phyloP scores from a whole-genome alignment of 441 rosid species.

The Jatropha multifida region DNA sequence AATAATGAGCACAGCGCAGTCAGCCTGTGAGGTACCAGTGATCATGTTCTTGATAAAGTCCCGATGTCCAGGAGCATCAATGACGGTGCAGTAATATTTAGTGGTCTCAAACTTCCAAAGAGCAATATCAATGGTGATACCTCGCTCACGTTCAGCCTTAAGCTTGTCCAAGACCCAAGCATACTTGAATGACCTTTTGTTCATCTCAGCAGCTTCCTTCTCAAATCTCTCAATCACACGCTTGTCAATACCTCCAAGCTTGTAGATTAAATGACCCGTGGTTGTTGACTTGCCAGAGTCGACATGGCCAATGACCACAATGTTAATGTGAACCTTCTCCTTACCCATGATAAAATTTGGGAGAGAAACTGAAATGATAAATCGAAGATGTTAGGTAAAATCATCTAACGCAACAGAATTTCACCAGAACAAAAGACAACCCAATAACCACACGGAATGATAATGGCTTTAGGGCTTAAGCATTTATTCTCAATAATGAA shows the following conservation, averaged over 20 bases:
- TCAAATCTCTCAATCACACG: conserved; percentile 58
- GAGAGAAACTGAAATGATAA: conserved; percentile 22
- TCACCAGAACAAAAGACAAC: background rate
- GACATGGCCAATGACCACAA: conserved; percentile 49
- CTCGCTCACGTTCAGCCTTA: conserved; percentile 55
- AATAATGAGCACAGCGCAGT: conserved; percentile 48
- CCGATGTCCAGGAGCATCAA: conserved; percentile 55
- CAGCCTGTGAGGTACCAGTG: conserved; percentile 57
- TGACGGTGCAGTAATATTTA: conserved; percentile 50
- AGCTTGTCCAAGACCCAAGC: conserved; percentile 55
- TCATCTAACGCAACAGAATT: background rate
- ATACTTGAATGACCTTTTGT: conserved; percentile 52
- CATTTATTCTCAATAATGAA: background rate
- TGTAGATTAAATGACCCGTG: conserved; percentile 49
- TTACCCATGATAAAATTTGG: conserved; percentile 43
- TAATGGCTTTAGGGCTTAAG: too few relatives aligned
- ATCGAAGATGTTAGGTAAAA: background rate
- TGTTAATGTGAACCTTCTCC: conserved; percentile 52
- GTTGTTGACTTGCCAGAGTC: conserved; percentile 54
- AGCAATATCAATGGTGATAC: conserved; percentile 52
- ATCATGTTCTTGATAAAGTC: conserved; percentile 56
- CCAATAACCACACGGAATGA: too few relatives aligned
- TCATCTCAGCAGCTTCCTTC: conserved; percentile 62
- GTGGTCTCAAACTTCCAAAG: conserved; percentile 54
- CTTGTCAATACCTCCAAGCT: conserved; percentile 62